Conservation (phyloP, 2,329 filamentous ascomycete species). For the Penicillium brevicompactum region DNA sequence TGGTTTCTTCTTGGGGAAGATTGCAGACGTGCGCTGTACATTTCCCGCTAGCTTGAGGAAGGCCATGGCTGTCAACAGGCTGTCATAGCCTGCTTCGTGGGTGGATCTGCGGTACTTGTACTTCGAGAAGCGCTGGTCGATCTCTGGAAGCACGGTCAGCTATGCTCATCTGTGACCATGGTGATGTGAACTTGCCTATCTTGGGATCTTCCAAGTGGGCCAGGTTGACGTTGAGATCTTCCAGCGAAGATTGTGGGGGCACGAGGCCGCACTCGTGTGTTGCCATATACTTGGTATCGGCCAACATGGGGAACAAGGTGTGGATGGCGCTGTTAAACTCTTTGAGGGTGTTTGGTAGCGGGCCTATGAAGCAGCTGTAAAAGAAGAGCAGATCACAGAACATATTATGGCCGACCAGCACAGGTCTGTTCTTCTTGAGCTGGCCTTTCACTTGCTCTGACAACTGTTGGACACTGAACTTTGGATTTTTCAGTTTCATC, state of each 20-base stretch:
- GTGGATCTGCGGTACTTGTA: conserved; percentile 28
- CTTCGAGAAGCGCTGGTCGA: conserved; percentile 34
- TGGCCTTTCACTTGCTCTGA: conserved; percentile 38
- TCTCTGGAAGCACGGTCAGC: conserved; percentile 28
- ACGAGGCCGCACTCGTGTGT: conserved; percentile 58
- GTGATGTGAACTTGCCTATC: conserved; percentile 27
- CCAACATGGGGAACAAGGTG: conserved; percentile 56
- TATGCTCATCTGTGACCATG: neutral
- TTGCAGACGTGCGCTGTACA: conserved; percentile 33
- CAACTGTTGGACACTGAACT: conserved; percentile 27
- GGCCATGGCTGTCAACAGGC: conserved; percentile 61
- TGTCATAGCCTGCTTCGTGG: conserved; percentile 67
- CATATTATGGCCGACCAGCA: conserved; percentile 65
- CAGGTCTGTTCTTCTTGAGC: conserved; percentile 50
- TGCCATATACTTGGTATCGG: conserved; percentile 67
- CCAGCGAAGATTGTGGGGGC: conserved; percentile 46
- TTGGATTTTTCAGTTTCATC: conserved; percentile 17
- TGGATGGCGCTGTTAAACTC: conserved; percentile 57
- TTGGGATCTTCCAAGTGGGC: conserved; percentile 26
- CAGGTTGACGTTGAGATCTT: conserved; percentile 31
- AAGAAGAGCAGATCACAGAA: conserved; percentile 66
- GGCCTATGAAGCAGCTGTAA: conserved; percentile 61
- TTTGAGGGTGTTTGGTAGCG: conserved; percentile 57
- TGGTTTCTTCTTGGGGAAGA: neutral
- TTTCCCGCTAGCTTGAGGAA: conserved; percentile 59